These are phyloP conservation scores for Geosiphon pyriformis DNA, from an alignment of 192 early-diverging fungal species.

Conservation along the genomic window DNA sequence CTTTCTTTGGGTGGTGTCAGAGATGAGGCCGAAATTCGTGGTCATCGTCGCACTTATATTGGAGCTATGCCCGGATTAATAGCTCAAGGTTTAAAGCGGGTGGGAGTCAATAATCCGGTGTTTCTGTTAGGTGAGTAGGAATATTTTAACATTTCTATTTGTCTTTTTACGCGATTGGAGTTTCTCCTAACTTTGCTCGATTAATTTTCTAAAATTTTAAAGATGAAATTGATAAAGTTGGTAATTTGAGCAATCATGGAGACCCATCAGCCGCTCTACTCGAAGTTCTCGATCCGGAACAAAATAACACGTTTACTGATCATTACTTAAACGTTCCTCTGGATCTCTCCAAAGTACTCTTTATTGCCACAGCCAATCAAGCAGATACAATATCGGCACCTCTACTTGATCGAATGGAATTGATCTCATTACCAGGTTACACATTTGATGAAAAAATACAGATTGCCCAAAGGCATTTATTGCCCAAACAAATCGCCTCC, in stretches of 20 bases:
- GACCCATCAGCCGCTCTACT: constrained; percentile 79
- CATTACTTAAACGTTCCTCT: constrained; percentile 73
- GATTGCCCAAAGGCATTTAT: constrained; percentile 66
- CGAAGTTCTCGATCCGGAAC: constrained; percentile 83
- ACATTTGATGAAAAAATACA: constrained; percentile 78
- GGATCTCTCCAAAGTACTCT: constrained; percentile 63
- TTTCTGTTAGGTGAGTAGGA: constrained; percentile 65
- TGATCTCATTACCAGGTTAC: constrained; percentile 72
- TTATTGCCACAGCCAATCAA: constrained; percentile 82
- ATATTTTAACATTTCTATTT: not conserved
- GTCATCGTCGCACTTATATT: constrained; percentile 83
- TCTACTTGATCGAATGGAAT: constrained; percentile 80
- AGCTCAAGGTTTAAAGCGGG: constrained; percentile 64
- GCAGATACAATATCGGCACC: constrained; percentile 71
- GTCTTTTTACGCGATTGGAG: not conserved
- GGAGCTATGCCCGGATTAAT: constrained; percentile 79
- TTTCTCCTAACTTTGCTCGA: not conserved
- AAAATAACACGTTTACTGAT: constrained; percentile 75
- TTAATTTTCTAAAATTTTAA: too few relatives aligned
- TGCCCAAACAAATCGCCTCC: constrained; percentile 65
- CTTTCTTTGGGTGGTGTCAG: constrained; percentile 78
- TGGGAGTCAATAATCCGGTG: constrained; percentile 73
- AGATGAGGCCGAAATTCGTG: constrained; percentile 85
- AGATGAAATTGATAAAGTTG: constrained; percentile 85
- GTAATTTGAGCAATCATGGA: constrained; percentile 55